phyloP scores from a whole-genome alignment of 371 early-diverging fungal genomes.

The Lichtheimia ornata region DNA sequence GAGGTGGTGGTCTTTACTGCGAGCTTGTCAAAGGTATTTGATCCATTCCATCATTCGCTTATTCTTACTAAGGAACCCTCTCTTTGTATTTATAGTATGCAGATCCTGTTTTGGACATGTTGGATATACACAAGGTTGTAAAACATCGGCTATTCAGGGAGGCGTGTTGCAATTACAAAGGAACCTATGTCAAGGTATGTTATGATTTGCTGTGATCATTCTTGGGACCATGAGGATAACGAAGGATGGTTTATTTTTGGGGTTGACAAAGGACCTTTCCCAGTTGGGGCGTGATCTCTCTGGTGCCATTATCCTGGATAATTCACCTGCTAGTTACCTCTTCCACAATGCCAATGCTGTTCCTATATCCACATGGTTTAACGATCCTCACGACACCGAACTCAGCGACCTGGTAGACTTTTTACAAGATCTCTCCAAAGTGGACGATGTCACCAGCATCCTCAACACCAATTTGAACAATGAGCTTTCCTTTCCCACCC shows the following conservation, averaged over 20 bases:
- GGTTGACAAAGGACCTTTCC: conserved; percentile 64
- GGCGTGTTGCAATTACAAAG: conserved; percentile 90
- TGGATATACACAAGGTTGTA: conserved; percentile 85
- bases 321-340: conserved; percentile 92
- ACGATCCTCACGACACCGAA: conserved; percentile 95
- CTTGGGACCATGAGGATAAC: not conserved
- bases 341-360: conserved; percentile 96
- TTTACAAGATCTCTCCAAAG: conserved; percentile 84
- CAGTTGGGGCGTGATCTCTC: conserved; percentile 82
- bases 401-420: conserved; percentile 91
- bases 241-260: not conserved
- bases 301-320: conserved; percentile 83
- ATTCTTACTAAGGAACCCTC: not conserved
- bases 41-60: not conserved
- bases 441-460: conserved; percentile 87
- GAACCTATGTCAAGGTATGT: conserved; percentile 93
- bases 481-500: too few relatives aligned
- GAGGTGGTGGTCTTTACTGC: conserved; percentile 98
- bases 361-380: conserved; percentile 95
- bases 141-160: conserved; percentile 93
- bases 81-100: conserved; percentile 73
- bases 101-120: conserved; percentile 92
- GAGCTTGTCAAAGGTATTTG: conserved; percentile 82
- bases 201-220: not conserved
- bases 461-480: conserved; percentile 49